These are phyloP conservation scores for Russula sp. DNA, from an alignment of 768 basidiomycete genomes.

Conservation along the genomic window DNA sequence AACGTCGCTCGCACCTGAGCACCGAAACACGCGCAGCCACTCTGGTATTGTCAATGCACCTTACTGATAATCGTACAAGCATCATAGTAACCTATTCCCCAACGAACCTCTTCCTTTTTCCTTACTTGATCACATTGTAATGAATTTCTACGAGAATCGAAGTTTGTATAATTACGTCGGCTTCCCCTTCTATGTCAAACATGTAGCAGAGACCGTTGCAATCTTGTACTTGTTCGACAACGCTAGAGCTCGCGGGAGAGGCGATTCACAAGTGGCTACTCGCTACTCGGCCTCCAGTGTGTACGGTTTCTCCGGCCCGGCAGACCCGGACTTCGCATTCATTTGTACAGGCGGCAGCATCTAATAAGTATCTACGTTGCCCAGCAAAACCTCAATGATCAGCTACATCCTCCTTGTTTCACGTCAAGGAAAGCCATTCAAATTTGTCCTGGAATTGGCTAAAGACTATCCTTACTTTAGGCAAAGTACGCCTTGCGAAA, in stretches of 20 bases:
- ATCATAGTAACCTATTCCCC: neutral
- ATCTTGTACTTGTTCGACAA: neutral
- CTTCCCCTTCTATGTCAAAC: neutral
- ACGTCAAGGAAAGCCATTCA: conserved; percentile 56
- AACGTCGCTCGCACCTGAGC: conserved; percentile 53
- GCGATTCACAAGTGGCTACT: neutral
- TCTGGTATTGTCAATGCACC: conserved; percentile 20
- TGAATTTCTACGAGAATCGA: neutral
- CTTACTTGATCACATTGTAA: conserved; percentile 4
- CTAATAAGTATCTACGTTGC: no score
- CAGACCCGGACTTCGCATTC: no score
- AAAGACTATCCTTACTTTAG: conserved; percentile 32
- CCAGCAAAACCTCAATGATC: conserved; percentile 45
- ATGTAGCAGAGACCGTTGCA: conserved; percentile 5
- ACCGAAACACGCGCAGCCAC: conserved; percentile 19
- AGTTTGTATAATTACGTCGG: conserved; percentile 2
- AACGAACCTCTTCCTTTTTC: neutral
- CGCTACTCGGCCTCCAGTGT: neutral
- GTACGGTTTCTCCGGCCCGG: conserved; percentile 2
- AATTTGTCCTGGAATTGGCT: neutral
- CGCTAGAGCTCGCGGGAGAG: neutral
- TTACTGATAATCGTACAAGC: conserved; percentile 6
- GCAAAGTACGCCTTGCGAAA: conserved; percentile 91
- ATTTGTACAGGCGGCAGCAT: no score
- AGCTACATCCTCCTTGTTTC: conserved; percentile 93